Base-by-base conservation (phyloP, 2,329 filamentous ascomycete species). In the Pyricularia grisea region DNA sequence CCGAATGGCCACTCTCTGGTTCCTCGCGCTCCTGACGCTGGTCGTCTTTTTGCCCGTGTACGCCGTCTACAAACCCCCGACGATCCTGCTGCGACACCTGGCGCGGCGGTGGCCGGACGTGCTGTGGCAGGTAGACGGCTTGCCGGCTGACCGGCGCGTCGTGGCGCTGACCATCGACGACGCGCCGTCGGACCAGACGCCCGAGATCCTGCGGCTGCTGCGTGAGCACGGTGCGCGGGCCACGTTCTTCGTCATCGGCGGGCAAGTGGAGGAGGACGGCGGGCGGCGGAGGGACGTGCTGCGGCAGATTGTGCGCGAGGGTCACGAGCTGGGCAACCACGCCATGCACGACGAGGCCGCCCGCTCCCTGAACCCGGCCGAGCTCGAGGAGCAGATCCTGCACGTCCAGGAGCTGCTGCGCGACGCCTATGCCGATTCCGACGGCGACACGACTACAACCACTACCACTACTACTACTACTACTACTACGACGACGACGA, bases 161-260 rank as follows among this genome's bases (percentile, higher is more conserved):
- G 83, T 97, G 23, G 93, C 92, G 0, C 83, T 97, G 58, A 97
- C 92, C 0, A 90, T 97, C 74, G 93, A 97, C 80, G 93, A 97
- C 79, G 91, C 89, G 31, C 93, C 93, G 0, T 94, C 91, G 1
- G 79, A 84, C 63, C 84, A 92, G 77, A 96, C 93, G 1, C 75
- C 79, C 64, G 86, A 89, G 69, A 93, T 97, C 70, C 80, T 93
- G 68, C 79, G 87, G 63, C 80, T 92, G 0, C 82, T 97, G n/a
- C 81, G 83, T 68, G 81, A 82, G 28, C 84, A 92, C 75, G 83
- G 85, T 69, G 92, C 90, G 17, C 87, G 83, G 25, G 93, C 93
- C 0, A 97, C 93, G 0, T 95, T 97, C 77, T 97, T 97, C 78
- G 84, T 96, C 36, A 97, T 97, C 73, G 93, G 93, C 10, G 85